Percentiles rank a stretch among this genome's conserved stretches.
These are phyloP conservation scores for Eucalyptus polybractea DNA, from an alignment of 345 rosid species.

Conservation along the genomic window DNA sequence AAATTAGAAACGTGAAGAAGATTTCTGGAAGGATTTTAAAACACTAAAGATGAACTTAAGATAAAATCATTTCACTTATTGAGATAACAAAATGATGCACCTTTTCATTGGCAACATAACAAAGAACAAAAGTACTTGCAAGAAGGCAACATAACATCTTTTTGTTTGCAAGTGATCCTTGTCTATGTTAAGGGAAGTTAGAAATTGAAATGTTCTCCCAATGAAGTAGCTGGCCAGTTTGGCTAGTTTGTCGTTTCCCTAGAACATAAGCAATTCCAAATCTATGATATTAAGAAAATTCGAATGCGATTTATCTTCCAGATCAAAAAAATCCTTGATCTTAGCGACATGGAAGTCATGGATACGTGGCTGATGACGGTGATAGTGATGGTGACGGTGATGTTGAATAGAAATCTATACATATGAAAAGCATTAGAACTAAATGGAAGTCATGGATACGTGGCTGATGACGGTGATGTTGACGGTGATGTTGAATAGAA, in stretches of 20 bases:
- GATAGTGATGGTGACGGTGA: accelerated
- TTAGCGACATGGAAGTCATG: not conserved
- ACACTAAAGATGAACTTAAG: not conserved
- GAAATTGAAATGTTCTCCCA: slow-evolving; percentile 83
- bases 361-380: accelerated
- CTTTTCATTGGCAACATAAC: no score
- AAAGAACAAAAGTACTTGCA: not conserved
- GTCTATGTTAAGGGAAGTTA: slow-evolving; percentile 71
- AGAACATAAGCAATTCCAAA: no score
- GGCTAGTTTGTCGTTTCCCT: not conserved
- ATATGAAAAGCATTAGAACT: no score
- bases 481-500: no score
- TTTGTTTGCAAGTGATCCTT: slow-evolving; percentile 67
- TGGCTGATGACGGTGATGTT: no score
- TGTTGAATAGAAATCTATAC: not conserved
- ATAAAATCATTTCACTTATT: not conserved
- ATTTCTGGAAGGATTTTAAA: not conserved
- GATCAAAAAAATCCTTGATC: not conserved
- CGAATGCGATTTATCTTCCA: no score
- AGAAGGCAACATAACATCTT: slow-evolving; percentile 31
- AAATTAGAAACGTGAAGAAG: not conserved
- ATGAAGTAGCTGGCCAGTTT: slow-evolving; percentile 26
- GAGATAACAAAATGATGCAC: not conserved
- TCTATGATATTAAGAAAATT: no score
- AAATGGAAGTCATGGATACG: no score